Conservation (phyloP, 768 basidiomycete species). For the Dentipellis sp. region DNA sequence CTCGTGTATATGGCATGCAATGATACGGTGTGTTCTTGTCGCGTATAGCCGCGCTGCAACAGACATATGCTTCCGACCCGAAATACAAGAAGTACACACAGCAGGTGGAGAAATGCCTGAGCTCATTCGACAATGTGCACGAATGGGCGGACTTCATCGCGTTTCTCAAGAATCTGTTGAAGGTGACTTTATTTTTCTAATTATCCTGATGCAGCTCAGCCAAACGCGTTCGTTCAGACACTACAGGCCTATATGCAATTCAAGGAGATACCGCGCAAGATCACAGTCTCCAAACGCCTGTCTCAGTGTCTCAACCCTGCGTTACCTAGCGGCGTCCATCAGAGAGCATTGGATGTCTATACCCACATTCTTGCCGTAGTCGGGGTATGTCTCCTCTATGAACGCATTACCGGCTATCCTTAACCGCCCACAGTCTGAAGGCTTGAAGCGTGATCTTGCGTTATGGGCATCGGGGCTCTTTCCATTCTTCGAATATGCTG, state of each 20-base stretch:
- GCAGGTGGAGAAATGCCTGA: constrained; percentile 88
- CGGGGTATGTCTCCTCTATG: constrained; percentile 54
- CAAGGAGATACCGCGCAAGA: constrained; percentile 91
- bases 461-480: constrained; percentile 96
- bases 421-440: constrained; percentile 53
- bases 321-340: constrained; percentile 92
- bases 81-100: constrained; percentile 92
- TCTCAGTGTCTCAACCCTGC: constrained; percentile 98
- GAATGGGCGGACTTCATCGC: constrained; percentile 99
- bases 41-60: constrained; percentile 36
- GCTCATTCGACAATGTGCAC: constrained; percentile 89
- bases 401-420: background rate
- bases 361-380: constrained; percentile 84
- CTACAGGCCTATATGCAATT: constrained; percentile 91
- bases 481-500: constrained; percentile 97
- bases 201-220: background rate
- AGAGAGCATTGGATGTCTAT: constrained; percentile 93
- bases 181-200: constrained; percentile 35
- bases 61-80: constrained; percentile 66
- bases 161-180: constrained; percentile 88
- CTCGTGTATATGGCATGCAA: background rate
- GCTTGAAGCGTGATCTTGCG: constrained; percentile 75
- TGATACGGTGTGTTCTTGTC: background rate
- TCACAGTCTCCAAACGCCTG: constrained; percentile 89
- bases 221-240: constrained; percentile 39